phyloP scores from a whole-genome alignment of 495 filamentous ascomycete species.

The Astrocystis sublimbata region DNA sequence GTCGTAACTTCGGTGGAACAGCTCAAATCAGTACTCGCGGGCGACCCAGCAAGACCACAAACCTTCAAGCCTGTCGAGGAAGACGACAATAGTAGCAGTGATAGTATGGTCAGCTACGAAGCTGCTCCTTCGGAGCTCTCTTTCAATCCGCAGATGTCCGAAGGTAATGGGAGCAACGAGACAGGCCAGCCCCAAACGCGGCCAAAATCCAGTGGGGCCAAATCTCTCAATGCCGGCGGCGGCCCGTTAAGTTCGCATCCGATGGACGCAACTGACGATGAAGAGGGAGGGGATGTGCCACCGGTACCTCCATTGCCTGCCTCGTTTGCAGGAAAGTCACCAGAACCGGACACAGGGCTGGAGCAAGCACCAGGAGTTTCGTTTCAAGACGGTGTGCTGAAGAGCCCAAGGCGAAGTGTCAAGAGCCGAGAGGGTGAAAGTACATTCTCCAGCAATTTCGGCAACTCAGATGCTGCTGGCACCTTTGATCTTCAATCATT shows the following conservation, averaged over 20 bases:
- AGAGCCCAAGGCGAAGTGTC: constrained; percentile 36
- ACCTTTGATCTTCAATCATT: constrained; percentile 47
- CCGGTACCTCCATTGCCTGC: constrained; percentile 46
- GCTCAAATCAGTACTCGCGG: constrained; percentile 55
- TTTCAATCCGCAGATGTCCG: constrained; percentile 41
- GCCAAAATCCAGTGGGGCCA: constrained; percentile 40
- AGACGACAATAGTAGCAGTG: constrained; percentile 54
- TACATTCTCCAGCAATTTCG: constrained; percentile 35
- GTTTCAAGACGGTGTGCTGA: constrained; percentile 36
- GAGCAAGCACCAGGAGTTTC: constrained; percentile 22
- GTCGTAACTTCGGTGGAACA: constrained; percentile 85
- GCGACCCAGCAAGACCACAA: constrained; percentile 62
- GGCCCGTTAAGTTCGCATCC: constrained; percentile 53
- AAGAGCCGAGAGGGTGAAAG: constrained; percentile 43
- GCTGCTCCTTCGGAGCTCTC: constrained; percentile 55
- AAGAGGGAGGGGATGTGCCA: constrained; percentile 36
- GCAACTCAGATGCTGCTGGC: constrained; percentile 31
- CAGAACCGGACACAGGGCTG: constrained; percentile 19
- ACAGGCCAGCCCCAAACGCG: constrained; percentile 25
- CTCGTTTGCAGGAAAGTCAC: constrained; percentile 27
- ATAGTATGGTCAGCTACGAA: constrained; percentile 61
- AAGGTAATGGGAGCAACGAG: constrained; percentile 20
- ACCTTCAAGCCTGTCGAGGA: constrained; percentile 31
- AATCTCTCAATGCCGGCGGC: constrained; percentile 33
- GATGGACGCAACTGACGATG: constrained; percentile 26